Evolutionary conservation across 129 eudicot species (phyloP).

Genomic region (sunflower (Helianthus annuus)): DNA sequence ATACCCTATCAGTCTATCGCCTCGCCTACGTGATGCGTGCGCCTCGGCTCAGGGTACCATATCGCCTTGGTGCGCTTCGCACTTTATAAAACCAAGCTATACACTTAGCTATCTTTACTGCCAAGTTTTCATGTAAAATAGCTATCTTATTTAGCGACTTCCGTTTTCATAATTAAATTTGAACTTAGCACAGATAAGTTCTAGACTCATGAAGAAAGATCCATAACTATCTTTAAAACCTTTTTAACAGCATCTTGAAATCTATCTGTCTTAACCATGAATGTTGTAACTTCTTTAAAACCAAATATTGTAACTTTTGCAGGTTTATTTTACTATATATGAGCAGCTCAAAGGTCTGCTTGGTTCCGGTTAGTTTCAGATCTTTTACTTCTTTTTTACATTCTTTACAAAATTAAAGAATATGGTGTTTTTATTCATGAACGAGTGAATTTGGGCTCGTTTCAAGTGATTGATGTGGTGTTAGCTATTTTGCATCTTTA

Average conservation of each 20-base stretch:
- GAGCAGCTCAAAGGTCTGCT: constrained; percentile 79
- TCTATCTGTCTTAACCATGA: neutral
- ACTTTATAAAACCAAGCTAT: neutral
- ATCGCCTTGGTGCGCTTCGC: too few species aligned
- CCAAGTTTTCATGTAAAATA: neutral
- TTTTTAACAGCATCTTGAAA: constrained; percentile 2
- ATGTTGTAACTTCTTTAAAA: neutral
- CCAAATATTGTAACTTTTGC: constrained; percentile 36
- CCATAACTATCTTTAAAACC: neutral
- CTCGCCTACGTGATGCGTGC: too few species aligned
- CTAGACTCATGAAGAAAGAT: neutral
- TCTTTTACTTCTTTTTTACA: neutral
- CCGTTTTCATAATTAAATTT: neutral
- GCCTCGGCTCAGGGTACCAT: too few species aligned
- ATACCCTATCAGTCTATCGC: too few species aligned
- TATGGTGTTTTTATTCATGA: neutral
- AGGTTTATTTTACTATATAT: constrained; percentile 93
- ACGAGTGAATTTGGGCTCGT: neutral
- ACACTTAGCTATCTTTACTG: neutral
- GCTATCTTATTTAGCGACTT: neutral
- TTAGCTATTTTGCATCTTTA: constrained; percentile 33
- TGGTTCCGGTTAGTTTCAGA: constrained; percentile 59
- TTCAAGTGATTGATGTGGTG: constrained; percentile 14
- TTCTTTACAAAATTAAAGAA: neutral
- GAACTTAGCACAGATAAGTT: neutral